Percentiles rank a stretch among this genome's conserved stretches.
Conservation (phyloP, 345 rosid genomes). For the Tarenaya hassleriana region DNA sequence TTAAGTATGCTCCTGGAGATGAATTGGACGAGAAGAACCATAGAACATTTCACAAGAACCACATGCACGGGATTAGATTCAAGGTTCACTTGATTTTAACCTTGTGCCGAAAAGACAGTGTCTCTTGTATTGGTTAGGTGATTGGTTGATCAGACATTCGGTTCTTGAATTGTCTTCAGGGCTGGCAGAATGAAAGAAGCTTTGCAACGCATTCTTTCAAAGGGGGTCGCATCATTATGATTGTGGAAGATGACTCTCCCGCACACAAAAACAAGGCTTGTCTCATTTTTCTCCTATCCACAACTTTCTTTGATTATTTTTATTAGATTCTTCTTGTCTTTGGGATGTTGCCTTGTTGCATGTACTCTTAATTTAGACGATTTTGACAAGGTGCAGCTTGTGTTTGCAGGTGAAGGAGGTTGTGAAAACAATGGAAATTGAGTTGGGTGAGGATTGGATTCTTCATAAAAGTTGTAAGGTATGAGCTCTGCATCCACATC, state of each 20-base stretch:
- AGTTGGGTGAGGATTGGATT: slow-evolving; percentile 79
- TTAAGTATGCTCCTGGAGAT: slow-evolving; percentile 65
- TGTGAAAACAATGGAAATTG: slow-evolving; percentile 71
- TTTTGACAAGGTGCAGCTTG: background rate
- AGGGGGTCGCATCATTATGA: slow-evolving; percentile 47
- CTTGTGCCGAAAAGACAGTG: background rate
- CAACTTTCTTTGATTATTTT: too few relatives aligned
- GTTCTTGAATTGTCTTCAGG: slow-evolving; percentile 34
- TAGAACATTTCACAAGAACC: slow-evolving; percentile 50
- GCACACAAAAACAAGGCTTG: slow-evolving; percentile 63
- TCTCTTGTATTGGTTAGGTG: slow-evolving; percentile 2
- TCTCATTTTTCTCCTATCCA: background rate
- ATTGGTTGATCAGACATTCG: background rate
- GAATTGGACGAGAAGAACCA: slow-evolving; percentile 72
- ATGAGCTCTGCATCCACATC: background rate
- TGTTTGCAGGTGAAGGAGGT: slow-evolving; percentile 60
- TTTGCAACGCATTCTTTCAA: slow-evolving; percentile 28
- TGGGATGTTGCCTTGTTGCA: background rate
- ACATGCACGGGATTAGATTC: slow-evolving; percentile 61
- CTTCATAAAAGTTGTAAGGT: slow-evolving; percentile 69
- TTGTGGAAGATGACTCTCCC: slow-evolving; percentile 44
- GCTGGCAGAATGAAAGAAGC: slow-evolving; percentile 58
- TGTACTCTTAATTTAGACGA: slow-evolving; percentile 13
- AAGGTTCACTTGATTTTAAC: slow-evolving; percentile 34
- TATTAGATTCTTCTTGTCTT: too few relatives aligned